Percentiles rank a stretch among this genome's conserved stretches.
Evolutionary conservation across 2,329 filamentous ascomycete genomes (phyloP).

Genomic region (Lomentospora prolificans): DNA sequence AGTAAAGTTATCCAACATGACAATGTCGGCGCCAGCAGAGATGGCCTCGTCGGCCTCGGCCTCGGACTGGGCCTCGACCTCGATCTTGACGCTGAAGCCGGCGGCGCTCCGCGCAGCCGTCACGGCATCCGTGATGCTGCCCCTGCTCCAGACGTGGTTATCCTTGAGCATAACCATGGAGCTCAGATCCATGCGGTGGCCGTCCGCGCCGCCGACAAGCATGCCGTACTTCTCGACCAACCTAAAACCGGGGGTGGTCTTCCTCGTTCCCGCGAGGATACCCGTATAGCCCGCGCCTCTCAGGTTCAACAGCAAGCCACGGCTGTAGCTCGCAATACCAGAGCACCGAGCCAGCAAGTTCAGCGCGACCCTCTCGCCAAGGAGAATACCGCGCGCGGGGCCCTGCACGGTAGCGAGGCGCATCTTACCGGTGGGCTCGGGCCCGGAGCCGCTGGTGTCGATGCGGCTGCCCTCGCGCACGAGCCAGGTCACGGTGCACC

Average conservation of each 20-base stretch:
- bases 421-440: slow-evolving; percentile 32
- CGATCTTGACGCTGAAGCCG: slow-evolving; percentile 87
- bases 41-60: slow-evolving; percentile 88
- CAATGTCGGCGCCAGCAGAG: slow-evolving; percentile 79
- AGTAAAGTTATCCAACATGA: slow-evolving; percentile 96
- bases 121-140: slow-evolving; percentile 79
- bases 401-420: slow-evolving; percentile 74
- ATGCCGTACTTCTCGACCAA: slow-evolving; percentile 98
- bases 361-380: slow-evolving; percentile 88
- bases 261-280: slow-evolving; percentile 84
- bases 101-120: slow-evolving; percentile 71
- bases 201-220: slow-evolving; percentile 85
- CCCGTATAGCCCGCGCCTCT: slow-evolving; percentile 65
- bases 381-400: slow-evolving; percentile 66
- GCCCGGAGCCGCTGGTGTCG: slow-evolving; percentile 43
- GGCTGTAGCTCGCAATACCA: slow-evolving; percentile 68
- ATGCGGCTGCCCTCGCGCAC: slow-evolving; percentile 64
- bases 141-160: slow-evolving; percentile 91
- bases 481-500: slow-evolving; percentile 88
- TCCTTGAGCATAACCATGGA: slow-evolving; percentile 99
- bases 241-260: slow-evolving; percentile 93
- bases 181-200: slow-evolving; percentile 82
- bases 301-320: slow-evolving; percentile 43
- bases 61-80: slow-evolving; percentile 84
- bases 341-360: slow-evolving; percentile 88